phyloP scores from a whole-genome alignment of 2,329 filamentous ascomycete species.

The Colletotrichum acutatum region DNA sequence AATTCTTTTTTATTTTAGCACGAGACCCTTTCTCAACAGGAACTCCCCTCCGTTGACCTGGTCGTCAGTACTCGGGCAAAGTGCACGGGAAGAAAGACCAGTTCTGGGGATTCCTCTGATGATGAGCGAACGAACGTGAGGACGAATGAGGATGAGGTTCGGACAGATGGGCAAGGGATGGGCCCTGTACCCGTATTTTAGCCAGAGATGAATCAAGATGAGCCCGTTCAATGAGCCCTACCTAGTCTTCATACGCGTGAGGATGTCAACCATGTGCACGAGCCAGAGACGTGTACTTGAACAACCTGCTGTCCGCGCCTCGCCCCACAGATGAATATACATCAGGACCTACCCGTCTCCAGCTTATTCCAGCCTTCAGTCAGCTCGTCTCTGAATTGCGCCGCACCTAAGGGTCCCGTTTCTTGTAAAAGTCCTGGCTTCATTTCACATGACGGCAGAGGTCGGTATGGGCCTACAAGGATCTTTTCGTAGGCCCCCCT shows the following conservation, averaged over 20 bases:
- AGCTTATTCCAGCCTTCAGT: too few relatives aligned
- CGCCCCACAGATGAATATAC: too few relatives aligned
- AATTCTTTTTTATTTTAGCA: constrained; percentile 7
- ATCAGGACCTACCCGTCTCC: too few relatives aligned
- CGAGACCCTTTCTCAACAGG: background rate
- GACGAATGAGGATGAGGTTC: constrained; percentile 11
- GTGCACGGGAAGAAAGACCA: background rate
- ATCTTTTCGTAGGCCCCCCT: too few relatives aligned
- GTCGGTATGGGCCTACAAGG: too few relatives aligned
- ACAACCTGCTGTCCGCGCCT: too few relatives aligned
- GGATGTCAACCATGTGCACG: background rate
- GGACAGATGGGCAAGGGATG: background rate
- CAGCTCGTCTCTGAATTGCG: too few relatives aligned
- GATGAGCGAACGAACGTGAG: constrained; percentile 13
- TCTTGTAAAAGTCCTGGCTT: too few relatives aligned
- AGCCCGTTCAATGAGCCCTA: background rate
- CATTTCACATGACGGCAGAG: too few relatives aligned
- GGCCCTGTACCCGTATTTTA: background rate
- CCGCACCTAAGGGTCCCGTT: too few relatives aligned
- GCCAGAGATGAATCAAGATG: constrained; percentile 24
- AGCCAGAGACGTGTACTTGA: too few relatives aligned
- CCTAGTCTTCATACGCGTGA: background rate
- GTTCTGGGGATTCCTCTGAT: background rate
- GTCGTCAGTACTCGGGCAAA: background rate
- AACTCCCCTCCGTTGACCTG: background rate